phyloP scores from a whole-genome alignment of 805 yeast species.

The Candida odintsovae region DNA sequence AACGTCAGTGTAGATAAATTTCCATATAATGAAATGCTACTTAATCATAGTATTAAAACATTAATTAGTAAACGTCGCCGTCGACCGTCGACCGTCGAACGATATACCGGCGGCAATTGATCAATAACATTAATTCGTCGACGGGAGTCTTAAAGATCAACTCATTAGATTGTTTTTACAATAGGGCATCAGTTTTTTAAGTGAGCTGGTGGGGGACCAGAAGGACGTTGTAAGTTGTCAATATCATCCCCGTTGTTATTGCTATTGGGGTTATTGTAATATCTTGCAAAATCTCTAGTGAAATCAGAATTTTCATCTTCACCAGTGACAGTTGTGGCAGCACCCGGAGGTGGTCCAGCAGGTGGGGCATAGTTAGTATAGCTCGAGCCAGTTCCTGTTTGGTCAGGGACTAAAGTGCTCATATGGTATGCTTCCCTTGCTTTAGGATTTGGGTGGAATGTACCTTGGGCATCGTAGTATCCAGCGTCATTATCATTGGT shows the following conservation, averaged over 20 bases:
- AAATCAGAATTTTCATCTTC: conserved; percentile 15
- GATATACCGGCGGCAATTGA: no score
- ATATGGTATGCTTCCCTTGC: conserved; percentile 22
- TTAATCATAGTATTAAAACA: no score
- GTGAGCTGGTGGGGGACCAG: conserved; percentile 9
- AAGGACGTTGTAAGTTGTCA: not conserved
- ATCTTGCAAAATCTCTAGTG: conserved; percentile 21
- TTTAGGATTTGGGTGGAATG: conserved; percentile 30
- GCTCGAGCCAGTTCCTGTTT: conserved; percentile 13
- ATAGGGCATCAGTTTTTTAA: not conserved
- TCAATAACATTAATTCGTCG: no score
- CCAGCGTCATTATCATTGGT: conserved; percentile 77
- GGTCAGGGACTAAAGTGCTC: conserved; percentile 19
- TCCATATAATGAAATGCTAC: no score
- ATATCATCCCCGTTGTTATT: not conserved
- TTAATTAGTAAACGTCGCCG: no score
- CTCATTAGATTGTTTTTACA: no score
- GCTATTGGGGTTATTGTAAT: conserved; percentile 9
- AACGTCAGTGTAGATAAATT: no score
- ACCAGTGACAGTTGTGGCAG: conserved; percentile 6
- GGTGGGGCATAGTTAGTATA: not conserved
- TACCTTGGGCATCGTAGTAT: conserved; percentile 29
- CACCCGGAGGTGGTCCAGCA: conserved; percentile 3
- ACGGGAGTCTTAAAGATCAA: no score
- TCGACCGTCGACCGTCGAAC: no score